phyloP scores from a whole-genome alignment of 148 eudicot genomes.

The Vaccinium macrocarpon region DNA sequence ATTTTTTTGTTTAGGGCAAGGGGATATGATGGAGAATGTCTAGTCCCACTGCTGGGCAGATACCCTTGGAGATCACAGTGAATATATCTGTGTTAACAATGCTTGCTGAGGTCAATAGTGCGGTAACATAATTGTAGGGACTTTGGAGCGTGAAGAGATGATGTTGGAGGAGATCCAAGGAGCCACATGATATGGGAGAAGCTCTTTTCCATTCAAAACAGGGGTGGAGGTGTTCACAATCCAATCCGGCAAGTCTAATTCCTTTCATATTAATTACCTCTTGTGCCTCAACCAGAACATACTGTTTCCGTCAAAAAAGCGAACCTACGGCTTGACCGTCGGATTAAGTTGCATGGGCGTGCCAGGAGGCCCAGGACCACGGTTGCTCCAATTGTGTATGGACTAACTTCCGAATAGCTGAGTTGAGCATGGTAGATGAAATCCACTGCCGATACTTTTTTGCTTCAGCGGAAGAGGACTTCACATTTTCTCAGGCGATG shows the following conservation, averaged over 20 bases:
- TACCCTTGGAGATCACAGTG: neutral
- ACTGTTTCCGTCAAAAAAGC: too few species aligned
- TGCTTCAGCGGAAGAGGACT: too few species aligned
- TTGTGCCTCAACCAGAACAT: neutral
- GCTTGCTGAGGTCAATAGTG: neutral
- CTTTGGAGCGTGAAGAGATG: neutral
- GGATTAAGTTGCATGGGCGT: too few species aligned
- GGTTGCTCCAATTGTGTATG: too few species aligned
- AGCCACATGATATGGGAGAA: neutral
- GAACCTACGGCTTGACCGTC: too few species aligned
- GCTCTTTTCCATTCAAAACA: neutral
- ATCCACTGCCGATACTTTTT: too few species aligned
- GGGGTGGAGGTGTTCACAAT: neutral
- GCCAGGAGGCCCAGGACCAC: too few species aligned
- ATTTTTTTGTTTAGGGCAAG: neutral
- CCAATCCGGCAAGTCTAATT: neutral
- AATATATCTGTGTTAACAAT: neutral
- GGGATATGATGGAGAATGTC: neutral
- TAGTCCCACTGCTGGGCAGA: neutral
- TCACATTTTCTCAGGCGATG: too few species aligned
- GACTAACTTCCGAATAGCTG: too few species aligned
- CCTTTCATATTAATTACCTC: neutral
- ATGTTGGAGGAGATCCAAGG: neutral
- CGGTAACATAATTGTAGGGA: neutral
- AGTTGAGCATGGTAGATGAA: too few species aligned